phyloP scores from a whole-genome alignment of 2,329 filamentous ascomycete species.

The Tolypocladium tundrense region DNA sequence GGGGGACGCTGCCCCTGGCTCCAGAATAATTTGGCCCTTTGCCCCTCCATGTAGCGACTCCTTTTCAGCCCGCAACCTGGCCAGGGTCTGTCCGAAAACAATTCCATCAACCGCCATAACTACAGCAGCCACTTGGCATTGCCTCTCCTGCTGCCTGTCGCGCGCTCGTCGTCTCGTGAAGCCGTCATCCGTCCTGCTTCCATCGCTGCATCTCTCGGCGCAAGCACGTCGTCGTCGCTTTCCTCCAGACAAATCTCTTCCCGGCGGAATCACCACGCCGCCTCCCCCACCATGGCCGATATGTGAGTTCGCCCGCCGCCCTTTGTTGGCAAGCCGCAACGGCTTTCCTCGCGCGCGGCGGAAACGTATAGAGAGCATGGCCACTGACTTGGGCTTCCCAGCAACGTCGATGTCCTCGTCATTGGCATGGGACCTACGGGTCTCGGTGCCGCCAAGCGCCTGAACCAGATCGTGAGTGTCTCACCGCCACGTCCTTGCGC shows the following conservation, averaged over 20 bases:
- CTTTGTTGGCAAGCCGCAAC: background rate
- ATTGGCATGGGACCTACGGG: conserved; percentile 97
- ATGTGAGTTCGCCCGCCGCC: background rate
- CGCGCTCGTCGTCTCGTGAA: conserved; percentile 11
- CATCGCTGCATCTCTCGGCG: background rate
- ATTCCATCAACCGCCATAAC: conserved; percentile 11
- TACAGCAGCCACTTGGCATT: conserved; percentile 16
- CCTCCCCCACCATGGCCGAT: background rate
- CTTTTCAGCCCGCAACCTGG: conserved; percentile 15
- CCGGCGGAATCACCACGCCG: background rate
- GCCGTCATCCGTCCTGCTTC: background rate
- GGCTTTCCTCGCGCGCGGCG: background rate
- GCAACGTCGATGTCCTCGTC: conserved; percentile 91
- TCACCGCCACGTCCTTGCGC: conserved; percentile 17
- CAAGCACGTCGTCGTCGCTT: background rate
- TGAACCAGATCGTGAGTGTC: conserved; percentile 79
- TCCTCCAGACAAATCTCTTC: background rate
- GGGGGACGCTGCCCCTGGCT: conserved; percentile 12
- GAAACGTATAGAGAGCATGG: conserved; percentile 10
- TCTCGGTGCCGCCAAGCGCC: conserved; percentile 92
- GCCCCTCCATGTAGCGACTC: conserved; percentile 26
- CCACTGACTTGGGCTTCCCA: conserved; percentile 25
- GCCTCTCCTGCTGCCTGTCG: conserved; percentile 11
- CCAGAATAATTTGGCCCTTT: conserved; percentile 25
- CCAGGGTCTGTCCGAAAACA: conserved; percentile 1